Evolutionary conservation across 176 grass and related monocot species (phyloP).

Genomic region (Phragmites australis): DNA sequence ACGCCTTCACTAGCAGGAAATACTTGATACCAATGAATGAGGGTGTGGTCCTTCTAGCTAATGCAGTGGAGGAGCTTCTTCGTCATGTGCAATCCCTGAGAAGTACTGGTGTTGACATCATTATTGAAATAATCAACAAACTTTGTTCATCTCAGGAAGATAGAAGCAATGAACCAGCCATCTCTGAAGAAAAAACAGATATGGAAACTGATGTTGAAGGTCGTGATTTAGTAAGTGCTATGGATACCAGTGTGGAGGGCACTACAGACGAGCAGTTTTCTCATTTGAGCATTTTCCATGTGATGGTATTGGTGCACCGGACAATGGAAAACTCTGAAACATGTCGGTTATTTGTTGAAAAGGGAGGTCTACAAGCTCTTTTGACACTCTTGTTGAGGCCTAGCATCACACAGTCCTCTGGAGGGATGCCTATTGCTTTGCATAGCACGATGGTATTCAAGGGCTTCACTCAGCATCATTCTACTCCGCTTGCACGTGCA

Average conservation of each 20-base stretch:
- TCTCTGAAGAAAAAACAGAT: conserved; percentile 65
- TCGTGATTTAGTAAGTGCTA: conserved; percentile 75
- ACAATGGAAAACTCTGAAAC: conserved; percentile 99
- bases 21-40: conserved; percentile 97
- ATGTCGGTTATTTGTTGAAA: conserved; percentile 97
- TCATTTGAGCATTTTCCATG: conserved; percentile 95
- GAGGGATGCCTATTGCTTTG: conserved; percentile 98
- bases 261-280: conserved; percentile 81
- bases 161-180: conserved; percentile 46
- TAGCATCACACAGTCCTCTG: conserved; percentile 96
- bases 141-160: conserved; percentile 61
- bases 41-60: conserved; percentile 93
- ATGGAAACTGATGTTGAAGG: conserved; percentile 97
- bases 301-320: conserved; percentile 92
- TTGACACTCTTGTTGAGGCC: conserved; percentile 84
- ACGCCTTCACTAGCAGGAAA: conserved; percentile 82
- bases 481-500: conserved; percentile 80
- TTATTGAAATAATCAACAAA: conserved; percentile 94
- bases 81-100: conserved; percentile 92
- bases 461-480: conserved; percentile 95
- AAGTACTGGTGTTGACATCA: conserved; percentile 90
- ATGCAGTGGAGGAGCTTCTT: conserved; percentile 94
- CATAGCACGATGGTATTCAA: conserved; percentile 99
- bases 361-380: conserved; percentile 75
- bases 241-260: conserved; percentile 61